Conservation (phyloP, 805 yeast genomes). For the Yamadazyma laniorum region DNA sequence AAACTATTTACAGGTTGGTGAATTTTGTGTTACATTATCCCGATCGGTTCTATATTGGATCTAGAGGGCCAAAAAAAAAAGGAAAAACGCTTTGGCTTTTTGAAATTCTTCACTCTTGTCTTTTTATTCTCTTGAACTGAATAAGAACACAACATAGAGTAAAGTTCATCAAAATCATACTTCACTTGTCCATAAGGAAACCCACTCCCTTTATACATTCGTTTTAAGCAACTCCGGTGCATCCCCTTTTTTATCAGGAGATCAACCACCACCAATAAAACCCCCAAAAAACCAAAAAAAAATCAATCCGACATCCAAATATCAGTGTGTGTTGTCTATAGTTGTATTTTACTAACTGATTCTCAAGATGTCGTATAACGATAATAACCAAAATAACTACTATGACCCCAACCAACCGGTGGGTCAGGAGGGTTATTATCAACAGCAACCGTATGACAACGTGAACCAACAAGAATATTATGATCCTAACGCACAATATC, state of each 20-base stretch:
- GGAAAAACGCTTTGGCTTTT: neutral
- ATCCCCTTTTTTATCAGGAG: no score
- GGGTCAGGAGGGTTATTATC: constrained; percentile 32
- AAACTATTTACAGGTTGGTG: constrained; percentile 3
- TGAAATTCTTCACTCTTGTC: neutral
- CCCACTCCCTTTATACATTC: neutral
- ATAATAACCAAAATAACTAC: constrained; percentile 46
- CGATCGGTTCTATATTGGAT: neutral
- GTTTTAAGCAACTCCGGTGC: neutral
- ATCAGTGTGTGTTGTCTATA: neutral
- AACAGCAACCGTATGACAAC: constrained; percentile 26
- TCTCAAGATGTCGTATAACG: constrained; percentile 57
- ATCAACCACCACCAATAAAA: neutral
- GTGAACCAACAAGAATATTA: constrained; percentile 46
- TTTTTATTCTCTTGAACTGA: neutral
- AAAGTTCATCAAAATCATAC: no score
- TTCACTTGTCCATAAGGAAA: no score
- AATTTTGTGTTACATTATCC: neutral
- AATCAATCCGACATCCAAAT: neutral
- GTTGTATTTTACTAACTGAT: constrained; percentile 15
- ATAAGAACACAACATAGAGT: no score
- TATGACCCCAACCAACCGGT: constrained; percentile 46
- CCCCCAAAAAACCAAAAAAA: neutral
- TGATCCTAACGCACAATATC: constrained; percentile 42
- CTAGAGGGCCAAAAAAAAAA: neutral